Evolutionary conservation across 495 filamentous ascomycete genomes (phyloP).

Genomic region (Aspergillus wentii): DNA sequence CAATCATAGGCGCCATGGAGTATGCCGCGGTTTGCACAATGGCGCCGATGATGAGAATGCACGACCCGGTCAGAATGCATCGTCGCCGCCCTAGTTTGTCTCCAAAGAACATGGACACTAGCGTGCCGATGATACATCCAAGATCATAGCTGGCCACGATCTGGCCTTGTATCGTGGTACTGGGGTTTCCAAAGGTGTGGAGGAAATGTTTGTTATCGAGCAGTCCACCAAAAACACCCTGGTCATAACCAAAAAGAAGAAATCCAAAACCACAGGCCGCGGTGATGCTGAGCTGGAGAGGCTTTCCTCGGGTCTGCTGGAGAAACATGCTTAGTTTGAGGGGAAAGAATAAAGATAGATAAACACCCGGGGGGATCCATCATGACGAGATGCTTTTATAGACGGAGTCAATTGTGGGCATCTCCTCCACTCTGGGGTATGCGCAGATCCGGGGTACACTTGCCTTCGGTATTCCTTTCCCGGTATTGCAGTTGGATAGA

Average conservation of each 20-base stretch:
- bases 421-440: too few relatives aligned
- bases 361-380: too few relatives aligned
- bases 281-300: conserved; percentile 8
- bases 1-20: conserved; percentile 36
- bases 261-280: conserved; percentile 9
- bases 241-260: conserved; percentile 25
- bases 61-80: conserved; percentile 39
- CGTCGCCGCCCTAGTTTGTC: conserved; percentile 46
- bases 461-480: too few relatives aligned
- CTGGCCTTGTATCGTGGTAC: conserved; percentile 9
- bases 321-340: conserved; percentile 4
- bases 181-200: conserved; percentile 6
- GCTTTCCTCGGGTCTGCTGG: conserved; percentile 3
- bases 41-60: conserved; percentile 47
- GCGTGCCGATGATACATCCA: conserved; percentile 5
- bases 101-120: conserved; percentile 15
- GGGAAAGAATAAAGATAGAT: too few relatives aligned
- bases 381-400: too few relatives aligned
- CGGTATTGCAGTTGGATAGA: too few relatives aligned
- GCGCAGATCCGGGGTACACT: too few relatives aligned
- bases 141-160: conserved; percentile 13
- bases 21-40: conserved; percentile 47
- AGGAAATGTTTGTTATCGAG: conserved; percentile 11
- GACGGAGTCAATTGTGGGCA: too few relatives aligned
- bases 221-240: conserved; percentile 25